A percentile compares a stretch with the other conserved stretches of the same genome.
Conservation (phyloP, 2,329 filamentous ascomycete species). For the Rosellinia necatrix region DNA sequence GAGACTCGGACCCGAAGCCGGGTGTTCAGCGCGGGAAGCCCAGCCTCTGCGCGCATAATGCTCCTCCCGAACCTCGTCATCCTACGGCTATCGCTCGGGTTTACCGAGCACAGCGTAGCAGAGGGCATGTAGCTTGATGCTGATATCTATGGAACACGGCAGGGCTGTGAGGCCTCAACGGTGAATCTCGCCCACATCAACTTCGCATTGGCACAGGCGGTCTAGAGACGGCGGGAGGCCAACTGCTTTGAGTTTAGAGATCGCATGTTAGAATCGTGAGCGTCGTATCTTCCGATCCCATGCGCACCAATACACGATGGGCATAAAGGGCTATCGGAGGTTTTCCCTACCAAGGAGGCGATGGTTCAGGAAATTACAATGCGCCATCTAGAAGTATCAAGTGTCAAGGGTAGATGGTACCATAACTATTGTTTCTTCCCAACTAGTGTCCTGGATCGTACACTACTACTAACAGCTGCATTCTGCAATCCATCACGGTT, state of each 20-base stretch:
- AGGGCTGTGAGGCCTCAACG: constrained; percentile 23
- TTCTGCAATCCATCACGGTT: not conserved
- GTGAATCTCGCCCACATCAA: constrained; percentile 1
- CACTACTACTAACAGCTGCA: too few relatives aligned
- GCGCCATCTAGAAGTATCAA: too few relatives aligned
- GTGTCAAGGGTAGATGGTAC: too few relatives aligned
- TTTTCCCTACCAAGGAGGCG: not conserved
- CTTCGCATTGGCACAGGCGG: constrained; percentile 18
- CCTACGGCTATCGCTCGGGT: constrained; percentile 12
- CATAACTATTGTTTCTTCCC: too few relatives aligned
- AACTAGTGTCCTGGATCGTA: too few relatives aligned
- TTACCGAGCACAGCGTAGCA: constrained; percentile 8
- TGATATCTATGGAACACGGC: constrained; percentile 3
- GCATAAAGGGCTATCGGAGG: not conserved
- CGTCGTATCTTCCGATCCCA: not conserved
- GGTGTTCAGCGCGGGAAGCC: not conserved
- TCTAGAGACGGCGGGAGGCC: not conserved
- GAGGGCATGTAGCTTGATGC: constrained; percentile 1
- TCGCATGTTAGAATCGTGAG: not conserved
- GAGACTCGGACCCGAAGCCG: constrained; percentile 5
- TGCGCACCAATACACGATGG: not conserved
- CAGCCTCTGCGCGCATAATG: not conserved
- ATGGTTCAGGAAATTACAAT: not conserved
- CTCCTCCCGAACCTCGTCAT: constrained; percentile 10
- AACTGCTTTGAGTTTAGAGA: not conserved